Evolutionary conservation across 2,329 filamentous ascomycete species (phyloP).

Genomic region (Blumeria hordei): DNA sequence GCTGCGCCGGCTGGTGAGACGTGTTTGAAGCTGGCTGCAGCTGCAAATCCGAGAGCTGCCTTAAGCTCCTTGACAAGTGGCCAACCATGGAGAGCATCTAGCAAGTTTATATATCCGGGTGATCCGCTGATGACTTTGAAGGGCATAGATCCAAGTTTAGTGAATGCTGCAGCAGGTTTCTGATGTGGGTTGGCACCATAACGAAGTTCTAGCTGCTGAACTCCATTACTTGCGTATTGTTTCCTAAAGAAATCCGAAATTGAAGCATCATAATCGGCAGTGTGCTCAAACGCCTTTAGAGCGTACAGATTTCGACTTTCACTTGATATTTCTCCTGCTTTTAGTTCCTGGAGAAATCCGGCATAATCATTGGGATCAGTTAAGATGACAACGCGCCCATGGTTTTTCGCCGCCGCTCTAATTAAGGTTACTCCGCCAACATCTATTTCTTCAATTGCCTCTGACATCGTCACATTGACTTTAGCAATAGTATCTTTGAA

Average conservation of each 20-base stretch:
- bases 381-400: constrained; percentile 81
- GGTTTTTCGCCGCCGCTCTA: constrained; percentile 93
- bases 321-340: constrained; percentile 66
- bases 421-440: constrained; percentile 94
- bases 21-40: constrained; percentile 96
- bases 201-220: constrained; percentile 63
- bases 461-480: constrained; percentile 85
- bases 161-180: constrained; percentile 77
- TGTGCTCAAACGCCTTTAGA: constrained; percentile 95
- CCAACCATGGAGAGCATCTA: constrained; percentile 94
- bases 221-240: constrained; percentile 70
- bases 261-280: constrained; percentile 82
- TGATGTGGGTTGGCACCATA: constrained; percentile 97
- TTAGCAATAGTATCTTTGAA: constrained; percentile 98
- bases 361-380: constrained; percentile 87
- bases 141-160: constrained; percentile 49
- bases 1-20: constrained; percentile 91
- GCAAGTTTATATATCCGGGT: constrained; percentile 90
- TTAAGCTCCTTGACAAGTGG: constrained; percentile 90
- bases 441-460: constrained; percentile 97
- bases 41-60: constrained; percentile 63
- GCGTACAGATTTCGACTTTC: constrained; percentile 71
- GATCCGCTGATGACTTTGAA: constrained; percentile 82
- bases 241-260: constrained; percentile 96
- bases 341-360: constrained; percentile 77